phyloP scores from a whole-genome alignment of 805 yeast species.

The Naumovozyma castellii region DNA sequence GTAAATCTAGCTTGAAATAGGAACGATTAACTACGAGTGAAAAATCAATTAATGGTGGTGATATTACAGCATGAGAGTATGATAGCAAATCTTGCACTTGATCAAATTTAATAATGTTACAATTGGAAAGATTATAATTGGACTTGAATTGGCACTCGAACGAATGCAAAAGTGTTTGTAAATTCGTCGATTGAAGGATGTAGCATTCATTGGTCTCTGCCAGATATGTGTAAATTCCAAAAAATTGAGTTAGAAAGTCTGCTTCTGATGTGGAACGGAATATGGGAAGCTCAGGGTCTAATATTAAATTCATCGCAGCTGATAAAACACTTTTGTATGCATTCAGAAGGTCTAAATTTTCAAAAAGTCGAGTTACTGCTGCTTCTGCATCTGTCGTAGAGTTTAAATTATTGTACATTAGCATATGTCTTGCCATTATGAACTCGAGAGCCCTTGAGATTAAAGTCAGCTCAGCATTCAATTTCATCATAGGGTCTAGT shows the following conservation, averaged over 20 bases:
- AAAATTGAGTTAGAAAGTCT: slow-evolving; percentile 6
- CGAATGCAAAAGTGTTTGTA: not conserved
- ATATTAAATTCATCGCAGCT: slow-evolving; percentile 9
- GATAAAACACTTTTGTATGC: slow-evolving; percentile 9
- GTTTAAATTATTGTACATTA: not conserved
- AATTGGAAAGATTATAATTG: slow-evolving; percentile 8
- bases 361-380: not conserved
- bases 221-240: slow-evolving; percentile 7
- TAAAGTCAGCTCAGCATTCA: not conserved
- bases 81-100: slow-evolving; percentile 21
- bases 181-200: not conserved
- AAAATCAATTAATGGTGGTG: slow-evolving; percentile 14
- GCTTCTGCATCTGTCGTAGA: not conserved
- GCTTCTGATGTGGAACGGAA: slow-evolving; percentile 11
- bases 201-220: not conserved
- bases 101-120: slow-evolving; percentile 11
- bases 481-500: slow-evolving; percentile 2
- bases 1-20: slow-evolving; percentile 14
- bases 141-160: slow-evolving; percentile 9
- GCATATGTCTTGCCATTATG: not conserved
- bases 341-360: slow-evolving; percentile 6
- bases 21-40: slow-evolving; percentile 13
- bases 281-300: slow-evolving; percentile 7
- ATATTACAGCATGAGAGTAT: slow-evolving; percentile 9
- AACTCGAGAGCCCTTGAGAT: not conserved